Evolutionary conservation across 164 flowering plant genomes (phyloP).

Genomic region (Berberis thunbergii): DNA sequence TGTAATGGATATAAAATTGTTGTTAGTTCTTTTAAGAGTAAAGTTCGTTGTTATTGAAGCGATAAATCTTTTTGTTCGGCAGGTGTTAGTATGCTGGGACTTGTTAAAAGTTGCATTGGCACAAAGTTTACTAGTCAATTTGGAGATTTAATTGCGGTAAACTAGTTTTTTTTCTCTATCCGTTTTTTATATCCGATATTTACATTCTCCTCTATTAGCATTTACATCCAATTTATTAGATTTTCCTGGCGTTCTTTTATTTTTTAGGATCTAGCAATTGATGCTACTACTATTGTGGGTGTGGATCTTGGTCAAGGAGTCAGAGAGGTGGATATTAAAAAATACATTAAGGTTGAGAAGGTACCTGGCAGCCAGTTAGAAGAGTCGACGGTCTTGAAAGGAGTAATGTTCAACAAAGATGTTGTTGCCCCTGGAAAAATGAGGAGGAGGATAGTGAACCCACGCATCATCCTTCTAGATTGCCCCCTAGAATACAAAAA

Average conservation of each 20-base stretch:
- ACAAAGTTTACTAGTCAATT: conserved; percentile 95
- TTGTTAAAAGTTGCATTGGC: conserved; percentile 85
- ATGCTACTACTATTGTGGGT: conserved; percentile 81
- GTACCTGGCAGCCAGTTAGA: conserved; percentile 95
- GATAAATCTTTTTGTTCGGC: conserved; percentile 11
- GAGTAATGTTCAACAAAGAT: conserved; percentile 96
- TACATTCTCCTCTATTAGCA: neutral
- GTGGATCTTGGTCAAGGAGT: conserved; percentile 91
- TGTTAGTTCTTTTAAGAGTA: too few species aligned
- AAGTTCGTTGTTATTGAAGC: neutral
- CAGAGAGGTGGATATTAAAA: conserved; percentile 89
- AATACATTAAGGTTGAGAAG: conserved; percentile 89
- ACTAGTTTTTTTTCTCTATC: conserved; percentile 7
- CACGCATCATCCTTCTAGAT: conserved; percentile 87
- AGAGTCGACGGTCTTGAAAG: conserved; percentile 80
- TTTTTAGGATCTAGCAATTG: conserved; percentile 80
- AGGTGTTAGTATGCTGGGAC: conserved; percentile 67
- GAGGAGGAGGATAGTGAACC: conserved; percentile 87
- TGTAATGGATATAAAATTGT: too few species aligned
- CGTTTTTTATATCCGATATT: neutral
- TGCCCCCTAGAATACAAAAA: conserved; percentile 94
- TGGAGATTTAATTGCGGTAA: conserved; percentile 86
- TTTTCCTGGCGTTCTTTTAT: conserved; percentile 1
- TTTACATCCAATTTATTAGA: too few species aligned
- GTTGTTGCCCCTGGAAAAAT: conserved; percentile 95